A percentile compares a stretch with the other conserved stretches of the same genome.
Conservation (phyloP, 208 protist genomes). For the Acanthamoeba healyi region DNA sequence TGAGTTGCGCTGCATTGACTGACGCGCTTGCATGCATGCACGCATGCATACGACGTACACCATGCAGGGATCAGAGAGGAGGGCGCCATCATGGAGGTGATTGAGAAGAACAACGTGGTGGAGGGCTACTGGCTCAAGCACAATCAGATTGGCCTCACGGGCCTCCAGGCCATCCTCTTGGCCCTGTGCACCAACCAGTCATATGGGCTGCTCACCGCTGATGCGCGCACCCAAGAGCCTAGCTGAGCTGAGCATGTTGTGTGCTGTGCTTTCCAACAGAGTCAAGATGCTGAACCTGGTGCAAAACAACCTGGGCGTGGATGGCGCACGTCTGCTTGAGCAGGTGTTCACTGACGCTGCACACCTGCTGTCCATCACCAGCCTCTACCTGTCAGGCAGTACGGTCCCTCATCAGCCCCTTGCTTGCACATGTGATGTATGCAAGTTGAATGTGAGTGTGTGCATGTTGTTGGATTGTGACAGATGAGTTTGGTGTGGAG, state of each 20-base stretch:
- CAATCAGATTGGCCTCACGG: constrained; percentile 32
- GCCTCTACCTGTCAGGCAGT: constrained; percentile 29
- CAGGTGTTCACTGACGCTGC: not conserved
- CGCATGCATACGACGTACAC: too few species aligned
- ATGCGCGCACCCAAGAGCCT: not conserved
- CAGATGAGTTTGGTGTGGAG: constrained; percentile 33
- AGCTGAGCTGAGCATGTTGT: not conserved
- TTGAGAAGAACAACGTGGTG: constrained; percentile 15
- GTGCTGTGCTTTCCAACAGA: too few species aligned
- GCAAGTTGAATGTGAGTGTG: too few species aligned
- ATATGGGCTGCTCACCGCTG: not conserved
- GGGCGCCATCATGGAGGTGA: constrained; percentile 17
- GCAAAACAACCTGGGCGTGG: constrained; percentile 32
- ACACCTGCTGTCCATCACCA: not conserved
- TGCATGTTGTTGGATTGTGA: too few species aligned
- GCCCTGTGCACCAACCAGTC: not conserved
- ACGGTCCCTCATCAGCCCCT: not conserved
- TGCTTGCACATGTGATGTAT: not conserved
- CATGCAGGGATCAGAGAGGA: constrained; percentile 1
- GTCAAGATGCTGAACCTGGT: constrained; percentile 10
- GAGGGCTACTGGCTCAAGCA: constrained; percentile 61
- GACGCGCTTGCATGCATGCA: too few species aligned
- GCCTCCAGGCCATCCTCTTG: not conserved
- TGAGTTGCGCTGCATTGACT: too few species aligned
- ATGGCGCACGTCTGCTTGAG: not conserved